Conservation (phyloP, 169 alveolate species). For the Neospora caninum region DNA sequence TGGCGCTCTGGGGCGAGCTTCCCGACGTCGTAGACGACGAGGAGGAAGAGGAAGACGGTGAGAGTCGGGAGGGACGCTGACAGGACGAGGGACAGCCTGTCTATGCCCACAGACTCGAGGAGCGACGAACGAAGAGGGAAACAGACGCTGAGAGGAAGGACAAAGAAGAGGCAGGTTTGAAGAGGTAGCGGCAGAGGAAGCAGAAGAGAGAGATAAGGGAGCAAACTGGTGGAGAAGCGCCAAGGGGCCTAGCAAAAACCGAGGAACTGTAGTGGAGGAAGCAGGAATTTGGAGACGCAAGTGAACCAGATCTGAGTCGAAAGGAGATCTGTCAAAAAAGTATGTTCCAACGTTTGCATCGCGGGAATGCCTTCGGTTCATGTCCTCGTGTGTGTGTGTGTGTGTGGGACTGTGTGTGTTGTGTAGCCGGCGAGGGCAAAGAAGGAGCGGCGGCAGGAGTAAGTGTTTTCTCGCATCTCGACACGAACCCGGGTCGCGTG, state of each 20-base stretch:
- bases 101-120: not conserved
- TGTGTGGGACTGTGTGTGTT: not conserved
- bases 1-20: slow-evolving; percentile 48
- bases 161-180: not conserved
- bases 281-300: no score
- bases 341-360: not conserved
- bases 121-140: no score
- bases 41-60: slow-evolving; percentile 56
- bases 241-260: not conserved
- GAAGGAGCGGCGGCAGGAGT: not conserved
- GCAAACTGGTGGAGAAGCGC: not conserved
- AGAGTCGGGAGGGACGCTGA: not conserved
- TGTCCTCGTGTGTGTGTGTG: slow-evolving; percentile 3
- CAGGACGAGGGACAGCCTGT: not conserved
- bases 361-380: no score
- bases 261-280: not conserved
- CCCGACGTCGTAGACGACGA: slow-evolving; percentile 42
- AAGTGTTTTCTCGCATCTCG: not conserved
- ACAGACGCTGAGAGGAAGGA: no score
- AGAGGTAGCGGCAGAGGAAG: not conserved
- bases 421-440: not conserved
- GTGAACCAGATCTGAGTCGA: no score
- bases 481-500: no score
- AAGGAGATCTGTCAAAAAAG: not conserved
- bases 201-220: not conserved